Evolutionary conservation across 2,329 filamentous ascomycete species (phyloP).

Genomic region (Spiromastix sp.): DNA sequence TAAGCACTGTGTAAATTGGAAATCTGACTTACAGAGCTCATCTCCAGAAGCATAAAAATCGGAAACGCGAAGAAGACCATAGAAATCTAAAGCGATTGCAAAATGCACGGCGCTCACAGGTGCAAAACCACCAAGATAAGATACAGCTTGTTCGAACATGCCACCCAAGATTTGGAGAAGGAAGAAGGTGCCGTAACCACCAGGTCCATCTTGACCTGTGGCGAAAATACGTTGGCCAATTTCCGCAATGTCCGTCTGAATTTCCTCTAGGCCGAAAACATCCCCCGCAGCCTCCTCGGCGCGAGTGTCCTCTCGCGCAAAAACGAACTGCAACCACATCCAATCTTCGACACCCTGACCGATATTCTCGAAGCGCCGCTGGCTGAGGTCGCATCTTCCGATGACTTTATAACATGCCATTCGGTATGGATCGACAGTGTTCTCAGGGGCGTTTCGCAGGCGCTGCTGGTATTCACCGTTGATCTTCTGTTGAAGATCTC

Average conservation of each 20-base stretch:
- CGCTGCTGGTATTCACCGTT: conserved; percentile 83
- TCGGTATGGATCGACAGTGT: conserved; percentile 84
- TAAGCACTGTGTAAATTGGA: conserved; percentile 1
- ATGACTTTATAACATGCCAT: conserved; percentile 98
- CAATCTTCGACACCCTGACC: conserved; percentile 54
- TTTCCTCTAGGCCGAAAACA: conserved; percentile 52
- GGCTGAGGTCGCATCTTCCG: conserved; percentile 58
- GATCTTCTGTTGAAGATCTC: conserved; percentile 75
- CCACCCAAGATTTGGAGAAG: conserved; percentile 83
- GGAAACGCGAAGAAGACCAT: conserved; percentile 77
- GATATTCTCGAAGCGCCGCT: conserved; percentile 47
- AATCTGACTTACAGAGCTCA: conserved; percentile 46
- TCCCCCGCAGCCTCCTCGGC: conserved; percentile 53
- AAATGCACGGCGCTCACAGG: conserved; percentile 94
- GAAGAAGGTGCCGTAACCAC: conserved; percentile 82
- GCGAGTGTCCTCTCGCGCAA: conserved; percentile 52
- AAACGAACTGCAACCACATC: conserved; percentile 56
- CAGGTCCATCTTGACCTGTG: conserved; percentile 66
- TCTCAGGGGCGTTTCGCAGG: conserved; percentile 70
- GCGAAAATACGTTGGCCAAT: conserved; percentile 88
- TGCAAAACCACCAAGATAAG: conserved; percentile 82
- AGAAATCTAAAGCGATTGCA: conserved; percentile 77
- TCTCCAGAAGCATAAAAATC: conserved; percentile 66
- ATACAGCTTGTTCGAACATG: conserved; percentile 87
- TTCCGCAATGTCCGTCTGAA: conserved; percentile 72